Base-by-base conservation (phyloP, 768 basidiomycete genomes). In the Boletus rubropictus region DNA sequence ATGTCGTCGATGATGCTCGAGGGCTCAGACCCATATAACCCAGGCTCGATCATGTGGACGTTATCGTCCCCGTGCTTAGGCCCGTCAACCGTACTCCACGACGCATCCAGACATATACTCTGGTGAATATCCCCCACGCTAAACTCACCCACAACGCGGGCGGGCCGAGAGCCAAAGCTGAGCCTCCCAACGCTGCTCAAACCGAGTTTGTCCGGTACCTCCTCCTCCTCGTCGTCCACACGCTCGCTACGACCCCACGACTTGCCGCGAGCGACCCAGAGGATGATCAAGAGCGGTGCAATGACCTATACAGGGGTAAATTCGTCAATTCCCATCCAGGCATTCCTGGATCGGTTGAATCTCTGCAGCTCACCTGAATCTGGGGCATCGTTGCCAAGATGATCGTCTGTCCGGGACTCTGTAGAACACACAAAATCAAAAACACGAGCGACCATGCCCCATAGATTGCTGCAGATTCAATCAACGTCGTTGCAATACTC, bases 401-500 rank as follows among this genome's bases (percentile, higher is more conserved):
- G 32, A 59, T 12, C 7, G 40, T 49, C 45, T 59, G 61, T 18
- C 46, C 53, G 3, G 62, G 48, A 12, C 39, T 58, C 1, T 7
- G 21, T 14, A 29, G 27, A n/a, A 59, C 9, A 29, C 39, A 59
- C 6, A 64, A 34, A 21, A 64, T 34, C 36, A 62, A 31, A 36
- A 59, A 62, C 10, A 45, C 22, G 39, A 63, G 28, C 1, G 61
- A 61, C 61, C 61, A 62, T 18, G 36, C 27, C 5, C 51, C 62
- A 8, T 62, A 62, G 8, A 64, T 39, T 5, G 56, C 48, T 1
- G 59, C 61, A 4, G 61, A 64, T 39, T 62, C 62, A 33, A 62
- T 35, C 39, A 64, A 12, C 31, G 61, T 40, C 0, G 59, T 44
- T 9, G 48, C 62, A 12, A 64, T 50, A 12, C 22, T 49, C 59